Base-by-base conservation (phyloP, 768 basidiomycete genomes). In the Cystoderma amianthinum region DNA sequence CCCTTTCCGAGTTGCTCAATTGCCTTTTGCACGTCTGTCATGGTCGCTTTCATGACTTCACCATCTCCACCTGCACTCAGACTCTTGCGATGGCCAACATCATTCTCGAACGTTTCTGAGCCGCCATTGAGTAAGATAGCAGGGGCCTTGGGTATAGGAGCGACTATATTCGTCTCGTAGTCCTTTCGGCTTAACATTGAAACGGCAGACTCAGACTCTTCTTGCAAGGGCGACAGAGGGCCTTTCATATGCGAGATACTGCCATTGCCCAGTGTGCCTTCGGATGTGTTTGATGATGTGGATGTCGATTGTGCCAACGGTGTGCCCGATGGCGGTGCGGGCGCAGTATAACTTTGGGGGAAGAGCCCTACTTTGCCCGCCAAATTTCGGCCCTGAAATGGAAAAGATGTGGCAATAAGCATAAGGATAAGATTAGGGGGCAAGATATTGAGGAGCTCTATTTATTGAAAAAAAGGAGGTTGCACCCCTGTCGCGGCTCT, bases 11-110 rank as follows among this genome's bases (percentile, higher is more conserved):
- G 80, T 51, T 92, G 87, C 45, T 93, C 87, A 51, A 94, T 92
- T 15, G 90, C 91, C 48, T 87, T 67, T 59, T 95, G 87, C 4
- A 95, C 87, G 43, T 94, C 90, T 2, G 85, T 90, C 72, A 94
- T 73, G 2, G 91, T 95, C 1, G 83, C 87, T 28, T 78, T 77
- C 86, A 95, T 91, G 43, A 85, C 76, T 45, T 77, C 78, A 11
- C 64, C 72, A 34, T 73, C 66, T 32, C 64, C 62, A 30, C 51
- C 54, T 12, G 53, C 50, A 6, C 50, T 34, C 21, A 39, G 43
- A 7, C 50, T 43, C n/a, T 51, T 46, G 19, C 53, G 47, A 3
- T 51, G 45, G 21, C 44, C 47, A 16, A 44, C 38, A 32, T 47
- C 41, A 43, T 36, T 18, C 12, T 47, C 46, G 10, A 39, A 39